phyloP scores from a whole-genome alignment of 306 rosid species.

The Acacia acuminata region DNA sequence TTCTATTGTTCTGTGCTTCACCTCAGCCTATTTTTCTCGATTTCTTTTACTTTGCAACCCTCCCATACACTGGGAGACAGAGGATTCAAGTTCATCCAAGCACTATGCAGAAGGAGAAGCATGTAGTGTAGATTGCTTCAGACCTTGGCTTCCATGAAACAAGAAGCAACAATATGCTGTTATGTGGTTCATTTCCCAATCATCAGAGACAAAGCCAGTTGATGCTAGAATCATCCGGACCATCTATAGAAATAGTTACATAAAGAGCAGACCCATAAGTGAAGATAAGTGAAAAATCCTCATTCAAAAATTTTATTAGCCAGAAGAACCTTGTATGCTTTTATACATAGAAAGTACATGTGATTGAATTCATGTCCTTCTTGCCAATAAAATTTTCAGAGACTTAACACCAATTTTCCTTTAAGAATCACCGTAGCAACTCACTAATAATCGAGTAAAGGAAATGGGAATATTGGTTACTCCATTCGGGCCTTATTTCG shows the following conservation, averaged over 20 bases:
- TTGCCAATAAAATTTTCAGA: too few species aligned
- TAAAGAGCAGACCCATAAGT: conserved; percentile 34
- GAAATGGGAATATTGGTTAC: too few species aligned
- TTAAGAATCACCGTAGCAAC: conserved; percentile 39
- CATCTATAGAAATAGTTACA: conserved; percentile 39
- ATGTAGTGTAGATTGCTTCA: conserved; percentile 48
- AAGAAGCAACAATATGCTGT: conserved; percentile 4
- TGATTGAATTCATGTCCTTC: too few species aligned
- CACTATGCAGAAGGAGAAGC: conserved; percentile 25
- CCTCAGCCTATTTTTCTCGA: too few species aligned
- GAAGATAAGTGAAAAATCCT: too few species aligned
- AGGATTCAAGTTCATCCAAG: conserved; percentile 50
- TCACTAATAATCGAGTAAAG: neutral
- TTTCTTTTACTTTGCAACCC: neutral
- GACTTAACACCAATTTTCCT: too few species aligned
- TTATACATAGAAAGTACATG: too few species aligned
- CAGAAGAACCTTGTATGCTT: too few species aligned
- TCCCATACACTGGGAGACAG: conserved; percentile 69
- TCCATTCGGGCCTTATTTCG: too few species aligned
- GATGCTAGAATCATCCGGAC: conserved; percentile 47
- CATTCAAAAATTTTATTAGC: too few species aligned
- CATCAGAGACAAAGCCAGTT: conserved; percentile 49
- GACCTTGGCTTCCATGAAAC: conserved; percentile 33
- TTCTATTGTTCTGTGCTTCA: too few species aligned
- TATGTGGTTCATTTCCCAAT: conserved; percentile 45